Base-by-base conservation (phyloP, 2,329 filamentous ascomycete genomes). In the Colletotrichum lini region DNA sequence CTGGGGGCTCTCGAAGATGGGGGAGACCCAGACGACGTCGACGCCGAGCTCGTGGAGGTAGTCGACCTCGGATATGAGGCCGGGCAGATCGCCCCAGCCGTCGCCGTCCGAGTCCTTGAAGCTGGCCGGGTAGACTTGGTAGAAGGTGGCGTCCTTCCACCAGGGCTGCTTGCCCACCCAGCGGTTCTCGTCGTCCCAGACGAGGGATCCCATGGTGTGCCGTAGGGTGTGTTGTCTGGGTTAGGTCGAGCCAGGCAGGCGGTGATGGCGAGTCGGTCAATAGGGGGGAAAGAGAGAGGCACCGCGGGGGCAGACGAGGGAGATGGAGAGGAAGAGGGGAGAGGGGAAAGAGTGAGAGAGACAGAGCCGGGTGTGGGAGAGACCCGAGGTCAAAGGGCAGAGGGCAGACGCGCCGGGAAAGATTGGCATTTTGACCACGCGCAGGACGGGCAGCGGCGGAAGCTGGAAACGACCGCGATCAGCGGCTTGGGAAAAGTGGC, bases 61-160 rank as follows among this genome's bases (percentile, higher is more conserved):
- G 77, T 92, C 89, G 2, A 93, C 80, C 76, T 91, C 86, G 12
- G 88, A 88, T 15, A 90, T 89, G 63, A 93, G 88, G 15, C 91
- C 91, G 1, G 86, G 86, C 44, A 93, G 85, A 75, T 93, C 90
- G 3, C 91, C 91, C 82, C 90, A 88, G 49, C 91, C 91, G 54
- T 89, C 88, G n/a, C 82, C 82, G 49, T 89, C 86, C 38, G 86
- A 87, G 75, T 89, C 88, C 57, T 86, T 84, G 82, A 90, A 91
- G 71, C 84, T 87, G 15, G 89, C 86, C 3, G 89, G 88, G 71
- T 90, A 90, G 61, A 90, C 84, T 77, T 89, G 86, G 60, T 84
- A 86, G 61, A 86, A 83, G 10, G 80, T 80, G 0, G 83, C 82
- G 30, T 83, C 81, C 73, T 86, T 86, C 84, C 84, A 86, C 82